These are phyloP conservation scores for Colletotrichum nymphaeae DNA, from an alignment of 2,329 filamentous ascomycete genomes.

Conservation along the genomic window DNA sequence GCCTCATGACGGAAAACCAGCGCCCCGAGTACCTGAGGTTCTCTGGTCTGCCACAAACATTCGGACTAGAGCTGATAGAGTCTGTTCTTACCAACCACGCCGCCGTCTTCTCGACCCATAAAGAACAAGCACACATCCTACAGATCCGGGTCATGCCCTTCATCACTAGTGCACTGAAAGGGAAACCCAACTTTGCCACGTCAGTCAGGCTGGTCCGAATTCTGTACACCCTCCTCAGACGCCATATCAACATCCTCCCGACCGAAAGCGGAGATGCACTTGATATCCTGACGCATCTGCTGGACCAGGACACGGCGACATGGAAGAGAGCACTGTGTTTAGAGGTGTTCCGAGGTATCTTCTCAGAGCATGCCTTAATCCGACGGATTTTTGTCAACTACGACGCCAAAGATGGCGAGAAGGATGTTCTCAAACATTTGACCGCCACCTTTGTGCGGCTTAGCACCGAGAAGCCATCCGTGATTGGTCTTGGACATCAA, in stretches of 20 bases:
- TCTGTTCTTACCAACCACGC: conserved; percentile 88
- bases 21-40: conserved; percentile 85
- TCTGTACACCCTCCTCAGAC: conserved; percentile 81
- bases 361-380: conserved; percentile 82
- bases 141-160: conserved; percentile 85
- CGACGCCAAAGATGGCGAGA: conserved; percentile 78
- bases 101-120: conserved; percentile 80
- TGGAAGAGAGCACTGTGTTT: conserved; percentile 94
- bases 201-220: conserved; percentile 87
- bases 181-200: conserved; percentile 82
- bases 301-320: conserved; percentile 84
- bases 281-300: conserved; percentile 82
- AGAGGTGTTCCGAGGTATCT: conserved; percentile 89
- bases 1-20: conserved; percentile 86
- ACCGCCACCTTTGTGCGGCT: conserved; percentile 91
- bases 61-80: conserved; percentile 92
- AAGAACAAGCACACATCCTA: conserved; percentile 84
- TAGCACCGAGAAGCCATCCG: conserved; percentile 87
- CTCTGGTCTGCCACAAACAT: conserved; percentile 81
- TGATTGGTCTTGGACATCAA: conserved; percentile 90
- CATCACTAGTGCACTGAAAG: conserved; percentile 80
- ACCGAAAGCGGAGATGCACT: conserved; percentile 87
- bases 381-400: conserved; percentile 84
- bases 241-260: conserved; percentile 80
- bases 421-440: conserved; percentile 82